Evolutionary conservation across 208 protist genomes (phyloP).

Genomic region (Acanthamoeba triangularis): DNA sequence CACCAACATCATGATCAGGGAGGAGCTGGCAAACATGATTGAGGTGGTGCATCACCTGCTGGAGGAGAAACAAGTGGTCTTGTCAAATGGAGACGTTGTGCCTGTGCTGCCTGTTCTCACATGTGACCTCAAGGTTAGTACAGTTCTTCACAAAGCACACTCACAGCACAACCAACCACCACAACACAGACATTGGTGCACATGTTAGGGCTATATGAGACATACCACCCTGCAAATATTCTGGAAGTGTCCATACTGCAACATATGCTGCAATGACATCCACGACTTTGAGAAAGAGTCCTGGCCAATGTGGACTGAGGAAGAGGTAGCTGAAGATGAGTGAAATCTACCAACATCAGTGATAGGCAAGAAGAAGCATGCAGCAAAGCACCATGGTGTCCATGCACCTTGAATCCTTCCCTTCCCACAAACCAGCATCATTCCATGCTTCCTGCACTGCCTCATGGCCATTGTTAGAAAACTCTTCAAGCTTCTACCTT

Average conservation of each 20-base stretch:
- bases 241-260: constrained; percentile 31
- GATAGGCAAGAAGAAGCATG: neutral
- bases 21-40: neutral
- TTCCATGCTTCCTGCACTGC: constrained; percentile 4
- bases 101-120: constrained; percentile 42
- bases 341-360: neutral
- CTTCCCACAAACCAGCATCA: neutral
- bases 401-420: neutral
- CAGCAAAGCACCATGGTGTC: neutral
- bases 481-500: constrained; percentile 22
- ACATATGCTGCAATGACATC: neutral
- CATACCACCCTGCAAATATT: neutral
- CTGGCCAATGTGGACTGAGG: neutral
- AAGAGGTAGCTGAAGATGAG: neutral
- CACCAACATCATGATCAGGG: neutral
- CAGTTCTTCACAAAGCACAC: too few relatives aligned
- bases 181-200: neutral
- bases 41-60: neutral
- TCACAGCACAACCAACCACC: too few relatives aligned
- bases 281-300: neutral
- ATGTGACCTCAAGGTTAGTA: constrained; percentile 42
- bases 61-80: neutral
- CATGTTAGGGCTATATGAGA: neutral
- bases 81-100: neutral
- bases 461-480: neutral